Percentiles rank a stretch among this genome's conserved stretches.
Conservation (phyloP, 1,284 basidiomycete species). For the Psilocybe mexicana region DNA sequence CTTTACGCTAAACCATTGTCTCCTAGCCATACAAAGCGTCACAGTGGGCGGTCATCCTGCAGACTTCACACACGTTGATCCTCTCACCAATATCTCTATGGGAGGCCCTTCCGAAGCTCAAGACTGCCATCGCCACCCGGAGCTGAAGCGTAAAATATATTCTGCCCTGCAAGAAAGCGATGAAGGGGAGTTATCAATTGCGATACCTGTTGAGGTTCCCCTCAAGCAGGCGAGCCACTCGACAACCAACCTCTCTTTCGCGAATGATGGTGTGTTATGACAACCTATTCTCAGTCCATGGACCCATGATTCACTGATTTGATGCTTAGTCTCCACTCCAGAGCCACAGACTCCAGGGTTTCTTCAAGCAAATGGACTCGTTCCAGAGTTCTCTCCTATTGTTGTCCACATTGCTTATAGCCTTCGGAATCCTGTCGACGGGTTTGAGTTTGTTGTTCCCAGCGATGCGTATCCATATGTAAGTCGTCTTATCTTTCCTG, state of each 20-base stretch:
- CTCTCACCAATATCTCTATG: slow-evolving; percentile 69
- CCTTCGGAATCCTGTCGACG: slow-evolving; percentile 79
- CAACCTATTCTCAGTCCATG: slow-evolving; percentile 31
- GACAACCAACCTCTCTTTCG: slow-evolving; percentile 31
- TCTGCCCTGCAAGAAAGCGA: slow-evolving; percentile 88
- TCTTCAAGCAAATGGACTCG: slow-evolving; percentile 37
- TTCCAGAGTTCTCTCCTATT: slow-evolving; percentile 77
- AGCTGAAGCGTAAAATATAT: slow-evolving; percentile 92
- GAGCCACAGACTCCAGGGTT: slow-evolving; percentile 74
- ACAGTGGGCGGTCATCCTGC: slow-evolving; percentile 68
- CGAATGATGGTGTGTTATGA: slow-evolving; percentile 37
- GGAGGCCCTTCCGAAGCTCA: slow-evolving; percentile 59
- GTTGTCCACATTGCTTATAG: slow-evolving; percentile 79
- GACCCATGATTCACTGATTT: slow-evolving; percentile 1
- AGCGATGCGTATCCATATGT: slow-evolving; percentile 84
- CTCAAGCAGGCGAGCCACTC: slow-evolving; percentile 60
- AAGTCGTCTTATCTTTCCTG: slow-evolving; percentile 35
- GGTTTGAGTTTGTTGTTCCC: slow-evolving; percentile 84
- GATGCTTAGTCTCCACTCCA: slow-evolving; percentile 62
- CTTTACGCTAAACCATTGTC: slow-evolving; percentile 16
- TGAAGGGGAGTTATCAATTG: slow-evolving; percentile 92
- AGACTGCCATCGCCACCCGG: slow-evolving; percentile 90
- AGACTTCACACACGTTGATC: slow-evolving; percentile 78
- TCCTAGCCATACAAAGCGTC: slow-evolving; percentile 72
- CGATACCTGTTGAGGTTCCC: slow-evolving; percentile 80